Percentiles rank a stretch among this genome's conserved stretches.
Evolutionary conservation across 495 filamentous ascomycete species (phyloP).

Genomic region (Cudoniella acicularis): DNA sequence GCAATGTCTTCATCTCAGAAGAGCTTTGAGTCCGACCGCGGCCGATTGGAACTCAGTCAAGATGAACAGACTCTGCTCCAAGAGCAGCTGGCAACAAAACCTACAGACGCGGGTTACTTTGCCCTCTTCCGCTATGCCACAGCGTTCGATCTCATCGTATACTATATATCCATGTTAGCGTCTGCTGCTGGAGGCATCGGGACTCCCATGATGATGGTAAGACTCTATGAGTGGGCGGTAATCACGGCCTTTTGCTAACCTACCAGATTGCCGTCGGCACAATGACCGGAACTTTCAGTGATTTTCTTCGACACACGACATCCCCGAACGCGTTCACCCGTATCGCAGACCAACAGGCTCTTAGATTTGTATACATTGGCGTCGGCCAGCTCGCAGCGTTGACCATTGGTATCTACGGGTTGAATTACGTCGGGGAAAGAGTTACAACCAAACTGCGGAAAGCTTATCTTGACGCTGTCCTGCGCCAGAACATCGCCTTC

Average conservation of each 20-base stretch:
- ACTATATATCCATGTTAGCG: neutral
- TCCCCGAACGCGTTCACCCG: neutral
- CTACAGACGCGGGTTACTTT: too few species aligned
- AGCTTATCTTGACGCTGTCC: conserved; percentile 49
- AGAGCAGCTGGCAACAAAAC: too few species aligned
- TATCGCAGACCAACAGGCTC: neutral
- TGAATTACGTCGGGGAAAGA: neutral
- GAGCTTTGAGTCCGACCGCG: too few species aligned
- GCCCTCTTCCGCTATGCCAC: neutral
- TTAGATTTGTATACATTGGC: neutral
- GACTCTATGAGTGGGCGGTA: neutral
- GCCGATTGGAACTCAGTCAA: too few species aligned
- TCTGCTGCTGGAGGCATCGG: neutral
- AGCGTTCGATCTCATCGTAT: neutral
- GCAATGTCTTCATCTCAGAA: too few species aligned
- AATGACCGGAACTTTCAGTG: neutral
- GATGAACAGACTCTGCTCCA: too few species aligned
- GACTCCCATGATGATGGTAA: neutral
- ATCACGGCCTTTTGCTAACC: neutral
- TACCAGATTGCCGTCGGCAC: neutral
- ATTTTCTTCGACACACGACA: neutral
- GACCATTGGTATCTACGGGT: neutral
- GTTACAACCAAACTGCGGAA: conserved; percentile 58
- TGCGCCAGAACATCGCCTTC: conserved; percentile 58
- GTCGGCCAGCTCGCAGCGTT: neutral